A percentile compares a stretch with the other conserved stretches of the same genome.
Conservation (phyloP, 2,329 filamentous ascomycete genomes). For the Lasiodiplodia sp. region DNA sequence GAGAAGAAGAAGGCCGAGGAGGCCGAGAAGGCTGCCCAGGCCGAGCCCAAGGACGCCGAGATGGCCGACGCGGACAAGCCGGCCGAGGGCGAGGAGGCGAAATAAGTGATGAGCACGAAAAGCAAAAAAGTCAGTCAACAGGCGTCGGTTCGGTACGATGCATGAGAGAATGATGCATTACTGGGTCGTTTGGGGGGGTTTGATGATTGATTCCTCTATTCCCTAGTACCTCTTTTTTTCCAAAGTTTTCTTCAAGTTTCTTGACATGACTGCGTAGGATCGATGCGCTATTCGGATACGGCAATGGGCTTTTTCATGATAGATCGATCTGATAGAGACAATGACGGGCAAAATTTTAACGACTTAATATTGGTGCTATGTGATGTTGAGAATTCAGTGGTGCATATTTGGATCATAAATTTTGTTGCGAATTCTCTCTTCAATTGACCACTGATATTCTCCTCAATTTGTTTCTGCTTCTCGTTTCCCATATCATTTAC, state of each 20-base stretch:
- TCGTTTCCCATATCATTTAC: background rate
- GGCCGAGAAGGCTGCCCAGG: conserved; percentile 71
- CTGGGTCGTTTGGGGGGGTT: conserved; percentile 24
- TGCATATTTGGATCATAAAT: background rate
- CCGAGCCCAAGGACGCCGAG: conserved; percentile 56
- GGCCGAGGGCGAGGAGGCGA: conserved; percentile 37
- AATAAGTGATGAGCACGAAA: conserved; percentile 3
- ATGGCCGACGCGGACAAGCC: conserved; percentile 66
- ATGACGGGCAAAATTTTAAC: conserved; percentile 21
- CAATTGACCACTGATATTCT: background rate
- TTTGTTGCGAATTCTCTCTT: background rate
- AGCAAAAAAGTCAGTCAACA: conserved; percentile 11
- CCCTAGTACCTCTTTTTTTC: background rate
- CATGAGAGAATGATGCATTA: conserved; percentile 27
- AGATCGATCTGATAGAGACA: conserved; percentile 25
- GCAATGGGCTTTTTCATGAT: conserved; percentile 20
- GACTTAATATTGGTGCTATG: conserved; percentile 14
- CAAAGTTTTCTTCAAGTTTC: conserved; percentile 14
- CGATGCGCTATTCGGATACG: conserved; percentile 21
- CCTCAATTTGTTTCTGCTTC: background rate
- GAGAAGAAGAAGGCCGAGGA: conserved; percentile 73
- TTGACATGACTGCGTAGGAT: conserved; percentile 19
- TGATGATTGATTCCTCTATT: conserved; percentile 28
- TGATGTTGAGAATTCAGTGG: background rate
- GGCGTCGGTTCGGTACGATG: conserved; percentile 23